Evolutionary conservation across 2,329 filamentous ascomycete genomes (phyloP), one percentile per base, ranked within the genome.

Genomic region (Calonectria pteridis): DNA sequence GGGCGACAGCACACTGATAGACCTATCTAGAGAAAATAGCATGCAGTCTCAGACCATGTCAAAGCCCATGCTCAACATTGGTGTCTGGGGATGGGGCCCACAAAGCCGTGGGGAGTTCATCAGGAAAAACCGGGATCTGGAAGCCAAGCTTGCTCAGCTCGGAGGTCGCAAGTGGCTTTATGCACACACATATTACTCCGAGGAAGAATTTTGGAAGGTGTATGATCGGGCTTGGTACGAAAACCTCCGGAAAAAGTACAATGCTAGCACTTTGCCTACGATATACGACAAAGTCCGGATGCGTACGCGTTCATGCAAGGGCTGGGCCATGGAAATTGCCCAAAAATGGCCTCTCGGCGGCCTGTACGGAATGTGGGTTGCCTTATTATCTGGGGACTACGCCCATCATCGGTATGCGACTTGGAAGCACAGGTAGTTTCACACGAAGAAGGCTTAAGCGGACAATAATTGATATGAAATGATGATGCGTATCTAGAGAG

Each of bases 161-260:
- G 91, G 91, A 16, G 94, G 94, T 0, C 91, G 93, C 85, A 96
- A 96, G 84, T 96, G 94, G 93, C 85, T 96, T 3, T 96, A 96
- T 81, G 94, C 94, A 0, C 93, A 95, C 78, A 92, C 93, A 0
- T 96, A 94, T 83, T 96, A 96, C 81, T 88, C 88, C 0, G 89
- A 94, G 76, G 84, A 88, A 0, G 90, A 93, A 77, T 94, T 93
- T 82, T 93, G 91, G 91, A 77, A 83, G 13, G 84, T 91, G 23
- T 93, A 94, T 77, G 87, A 91, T 75, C 83, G 85, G 26, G 76
- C 82, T 11, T 89, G 87, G 87, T 94, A 94, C 78, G 88, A 93
- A 46, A 83, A 77, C 0, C 84, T 94, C 73, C 85, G 93, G n/a
- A 69, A 77, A 20, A 92, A 91, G 77, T 94, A 93, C 81, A 81